phyloP scores from a whole-genome alignment of 1,139 yeast genomes.

The Protomyces inundatus region DNA sequence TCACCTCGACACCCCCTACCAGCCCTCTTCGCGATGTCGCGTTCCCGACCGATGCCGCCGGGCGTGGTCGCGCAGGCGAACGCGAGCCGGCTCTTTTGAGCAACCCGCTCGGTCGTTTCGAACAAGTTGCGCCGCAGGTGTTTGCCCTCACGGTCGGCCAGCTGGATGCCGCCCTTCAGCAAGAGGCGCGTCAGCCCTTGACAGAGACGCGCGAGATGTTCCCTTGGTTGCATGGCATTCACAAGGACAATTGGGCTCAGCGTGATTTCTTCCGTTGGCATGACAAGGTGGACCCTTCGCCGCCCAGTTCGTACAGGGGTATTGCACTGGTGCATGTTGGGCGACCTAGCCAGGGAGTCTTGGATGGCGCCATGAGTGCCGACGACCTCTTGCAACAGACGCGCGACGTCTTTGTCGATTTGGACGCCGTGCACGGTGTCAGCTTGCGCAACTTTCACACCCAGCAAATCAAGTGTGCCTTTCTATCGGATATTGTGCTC shows the following conservation, averaged over 20 bases:
- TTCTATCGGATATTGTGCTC: conserved; percentile 62
- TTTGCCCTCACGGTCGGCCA: conserved; percentile 35
- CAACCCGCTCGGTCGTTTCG: background rate
- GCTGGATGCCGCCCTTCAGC: conserved; percentile 36
- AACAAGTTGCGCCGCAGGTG: conserved; percentile 31
- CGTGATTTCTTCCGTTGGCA: conserved; percentile 34
- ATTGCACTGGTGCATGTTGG: conserved; percentile 1
- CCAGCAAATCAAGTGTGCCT: conserved; percentile 66
- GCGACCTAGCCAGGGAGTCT: conserved; percentile 39
- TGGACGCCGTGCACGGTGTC: conserved; percentile 64
- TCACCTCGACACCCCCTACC: background rate
- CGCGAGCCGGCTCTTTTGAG: background rate
- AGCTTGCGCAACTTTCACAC: conserved; percentile 70
- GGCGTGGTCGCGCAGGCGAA: too few relatives aligned
- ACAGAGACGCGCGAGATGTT: conserved; percentile 68
- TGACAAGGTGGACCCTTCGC: background rate
- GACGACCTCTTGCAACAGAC: conserved; percentile 50
- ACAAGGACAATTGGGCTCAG: conserved; percentile 38
- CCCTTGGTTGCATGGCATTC: conserved; percentile 83
- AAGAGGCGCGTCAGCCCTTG: conserved; percentile 45
- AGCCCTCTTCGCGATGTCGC: background rate
- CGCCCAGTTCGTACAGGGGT: conserved; percentile 6
- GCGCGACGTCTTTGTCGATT: conserved; percentile 45
- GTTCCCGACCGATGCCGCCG: background rate
- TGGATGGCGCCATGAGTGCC: conserved; percentile 61